A percentile compares a stretch with the other conserved stretches of the same genome.
Conservation (phyloP, 805 yeast species). For the Cyberlindnera petersonii region DNA sequence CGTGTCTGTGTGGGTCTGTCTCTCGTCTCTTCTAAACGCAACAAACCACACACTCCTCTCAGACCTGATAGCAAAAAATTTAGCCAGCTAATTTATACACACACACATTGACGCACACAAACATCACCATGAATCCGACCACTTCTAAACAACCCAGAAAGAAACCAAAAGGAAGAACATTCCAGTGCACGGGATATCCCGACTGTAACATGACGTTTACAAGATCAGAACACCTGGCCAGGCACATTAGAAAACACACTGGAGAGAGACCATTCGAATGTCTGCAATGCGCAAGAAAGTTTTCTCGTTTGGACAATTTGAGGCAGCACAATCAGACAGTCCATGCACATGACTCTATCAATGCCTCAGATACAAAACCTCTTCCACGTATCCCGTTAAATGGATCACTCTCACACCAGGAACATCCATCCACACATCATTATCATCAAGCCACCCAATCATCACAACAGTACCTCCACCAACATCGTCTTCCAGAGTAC, state of each 20-base stretch:
- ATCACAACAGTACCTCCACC: slow-evolving; percentile 4
- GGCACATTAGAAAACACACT: slow-evolving; percentile 90
- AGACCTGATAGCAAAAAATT: too few species aligned
- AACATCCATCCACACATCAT: background rate
- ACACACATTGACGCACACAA: too few species aligned
- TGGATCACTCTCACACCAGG: slow-evolving; percentile 6
- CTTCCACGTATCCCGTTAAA: slow-evolving; percentile 7
- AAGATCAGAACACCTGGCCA: slow-evolving; percentile 85
- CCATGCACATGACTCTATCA: slow-evolving; percentile 41
- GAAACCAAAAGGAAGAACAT: slow-evolving; percentile 59
- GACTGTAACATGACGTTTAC: slow-evolving; percentile 88
- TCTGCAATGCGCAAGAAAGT: slow-evolving; percentile 72
- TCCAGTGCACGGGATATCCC: slow-evolving; percentile 82
- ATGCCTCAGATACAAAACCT: slow-evolving; percentile 2
- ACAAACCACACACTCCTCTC: too few species aligned
- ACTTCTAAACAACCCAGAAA: slow-evolving; percentile 24
- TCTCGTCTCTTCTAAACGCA: too few species aligned
- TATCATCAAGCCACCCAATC: slow-evolving; percentile 3
- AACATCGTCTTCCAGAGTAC: slow-evolving; percentile 4
- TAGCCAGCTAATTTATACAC: too few species aligned
- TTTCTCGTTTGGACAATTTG: slow-evolving; percentile 80
- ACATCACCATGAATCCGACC: slow-evolving; percentile 2
- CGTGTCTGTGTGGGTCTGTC: too few species aligned
- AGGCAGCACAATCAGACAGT: slow-evolving; percentile 90
- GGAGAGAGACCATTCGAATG: slow-evolving; percentile 93